A percentile compares a stretch with the other conserved stretches of the same genome.
These are phyloP conservation scores for Fusarium sp. DNA, from an alignment of 2,329 filamentous ascomycete genomes.

Conservation along the genomic window DNA sequence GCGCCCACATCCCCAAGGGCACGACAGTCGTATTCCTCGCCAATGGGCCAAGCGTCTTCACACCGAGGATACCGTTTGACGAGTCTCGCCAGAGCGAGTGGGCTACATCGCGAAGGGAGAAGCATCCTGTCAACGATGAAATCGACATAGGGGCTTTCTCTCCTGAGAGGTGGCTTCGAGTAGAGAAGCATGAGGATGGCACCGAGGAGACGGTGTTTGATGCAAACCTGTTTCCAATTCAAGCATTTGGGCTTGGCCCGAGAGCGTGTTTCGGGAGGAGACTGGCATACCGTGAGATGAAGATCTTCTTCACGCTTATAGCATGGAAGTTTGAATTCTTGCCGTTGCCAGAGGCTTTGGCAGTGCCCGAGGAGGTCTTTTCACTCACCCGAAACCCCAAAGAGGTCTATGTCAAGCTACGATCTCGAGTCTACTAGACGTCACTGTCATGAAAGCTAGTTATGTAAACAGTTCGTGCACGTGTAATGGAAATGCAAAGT, in stretches of 20 bases:
- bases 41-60: conserved; percentile 11
- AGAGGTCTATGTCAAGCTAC: not conserved
- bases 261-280: conserved; percentile 51
- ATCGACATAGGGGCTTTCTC: conserved; percentile 8
- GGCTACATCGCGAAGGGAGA: not conserved
- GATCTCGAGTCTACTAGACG: not conserved
- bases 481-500: not conserved
- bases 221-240: conserved; percentile 42
- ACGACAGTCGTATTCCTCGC: conserved; percentile 21
- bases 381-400: not conserved
- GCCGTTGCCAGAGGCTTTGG: not conserved
- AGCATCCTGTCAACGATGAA: not conserved
- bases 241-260: conserved; percentile 49
- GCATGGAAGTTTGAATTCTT: conserved; percentile 43
- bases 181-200: not conserved
- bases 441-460: not conserved
- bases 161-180: conserved; percentile 28
- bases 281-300: conserved; percentile 44
- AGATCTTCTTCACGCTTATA: conserved; percentile 41
- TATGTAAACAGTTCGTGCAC: not conserved
- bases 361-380: not conserved
- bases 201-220: conserved; percentile 38
- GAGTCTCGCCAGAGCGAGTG: conserved; percentile 15
- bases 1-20: conserved; percentile 23
- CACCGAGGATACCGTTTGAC: conserved; percentile 10